These are phyloP conservation scores for Verticillium dahliae DNA, from an alignment of 2,329 filamentous ascomycete genomes.

Conservation along the genomic window DNA sequence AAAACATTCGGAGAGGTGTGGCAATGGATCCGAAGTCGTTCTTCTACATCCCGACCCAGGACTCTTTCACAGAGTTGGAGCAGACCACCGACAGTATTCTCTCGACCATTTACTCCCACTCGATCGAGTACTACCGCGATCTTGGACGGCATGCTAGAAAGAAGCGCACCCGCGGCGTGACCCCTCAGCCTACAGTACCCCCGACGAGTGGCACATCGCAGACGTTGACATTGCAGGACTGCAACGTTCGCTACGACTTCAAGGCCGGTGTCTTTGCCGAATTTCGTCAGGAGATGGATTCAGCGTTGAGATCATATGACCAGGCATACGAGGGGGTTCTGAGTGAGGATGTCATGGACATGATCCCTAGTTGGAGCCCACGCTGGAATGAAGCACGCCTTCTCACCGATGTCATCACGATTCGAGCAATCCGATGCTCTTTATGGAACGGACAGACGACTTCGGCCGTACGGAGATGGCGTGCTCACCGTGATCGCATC, in stretches of 20 bases:
- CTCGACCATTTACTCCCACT: constrained; percentile 62
- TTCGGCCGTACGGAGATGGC: constrained; percentile 74
- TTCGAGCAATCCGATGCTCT: constrained; percentile 76
- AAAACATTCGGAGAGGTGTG: constrained; percentile 71
- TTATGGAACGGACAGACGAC: constrained; percentile 77
- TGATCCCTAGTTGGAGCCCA: constrained; percentile 82
- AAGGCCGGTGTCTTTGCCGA: constrained; percentile 88
- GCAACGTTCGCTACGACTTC: constrained; percentile 92
- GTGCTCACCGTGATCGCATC: constrained; percentile 66
- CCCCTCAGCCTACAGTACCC: constrained; percentile 75
- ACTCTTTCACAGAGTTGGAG: constrained; percentile 63
- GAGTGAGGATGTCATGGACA: constrained; percentile 76
- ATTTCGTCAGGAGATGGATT: constrained; percentile 88
- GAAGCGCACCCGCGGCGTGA: constrained; percentile 73
- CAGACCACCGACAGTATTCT: constrained; percentile 70
- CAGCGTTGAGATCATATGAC: constrained; percentile 77
- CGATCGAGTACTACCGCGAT: constrained; percentile 88
- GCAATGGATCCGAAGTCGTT: constrained; percentile 78
- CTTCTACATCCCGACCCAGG: constrained; percentile 74
- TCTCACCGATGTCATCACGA: constrained; percentile 71
- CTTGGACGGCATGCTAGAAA: constrained; percentile 86
- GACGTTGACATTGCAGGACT: constrained; percentile 76
- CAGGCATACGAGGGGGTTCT: constrained; percentile 80
- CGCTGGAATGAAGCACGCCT: constrained; percentile 92
- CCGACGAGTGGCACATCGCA: constrained; percentile 81